Conservation (phyloP, 768 basidiomycete genomes). For the Podaxis mareebaensis region DNA sequence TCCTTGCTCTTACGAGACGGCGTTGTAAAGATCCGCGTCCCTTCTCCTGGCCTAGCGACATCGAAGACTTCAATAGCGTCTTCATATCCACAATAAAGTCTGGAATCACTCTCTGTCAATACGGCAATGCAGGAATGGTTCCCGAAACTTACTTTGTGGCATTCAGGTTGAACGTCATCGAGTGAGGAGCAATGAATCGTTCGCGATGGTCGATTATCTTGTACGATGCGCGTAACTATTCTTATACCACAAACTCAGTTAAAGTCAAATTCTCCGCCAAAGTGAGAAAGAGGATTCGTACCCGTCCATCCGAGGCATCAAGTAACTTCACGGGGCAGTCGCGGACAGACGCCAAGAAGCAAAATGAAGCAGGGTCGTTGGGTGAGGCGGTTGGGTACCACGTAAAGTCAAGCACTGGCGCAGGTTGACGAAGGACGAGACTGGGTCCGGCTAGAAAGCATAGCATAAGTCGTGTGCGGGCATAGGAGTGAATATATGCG, state of each 20-base stretch:
- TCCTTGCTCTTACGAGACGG: slow-evolving; percentile 77
- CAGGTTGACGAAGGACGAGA: slow-evolving; percentile 50
- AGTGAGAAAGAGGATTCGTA: slow-evolving; percentile 31
- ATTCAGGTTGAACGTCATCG: slow-evolving; percentile 72
- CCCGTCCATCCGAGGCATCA: slow-evolving; percentile 77
- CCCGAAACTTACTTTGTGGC: slow-evolving; percentile 58
- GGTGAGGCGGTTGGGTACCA: slow-evolving; percentile 85
- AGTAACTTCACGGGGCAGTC: slow-evolving; percentile 86
- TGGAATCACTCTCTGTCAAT: slow-evolving; percentile 26
- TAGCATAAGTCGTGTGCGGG: not conserved
- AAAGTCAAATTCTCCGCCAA: not conserved
- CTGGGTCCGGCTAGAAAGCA: slow-evolving; percentile 17
- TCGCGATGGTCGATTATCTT: slow-evolving; percentile 93
- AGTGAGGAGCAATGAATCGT: slow-evolving; percentile 84
- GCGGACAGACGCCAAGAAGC: slow-evolving; percentile 81
- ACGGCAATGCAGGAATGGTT: not conserved
- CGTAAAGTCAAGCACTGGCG: slow-evolving; percentile 72
- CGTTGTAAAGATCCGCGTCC: slow-evolving; percentile 67
- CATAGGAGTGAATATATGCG: not conserved
- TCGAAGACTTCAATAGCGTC: slow-evolving; percentile 88
- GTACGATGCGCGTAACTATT: slow-evolving; percentile 90
- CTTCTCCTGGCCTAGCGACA: slow-evolving; percentile 69
- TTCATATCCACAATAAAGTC: slow-evolving; percentile 87
- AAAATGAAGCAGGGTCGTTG: slow-evolving; percentile 63
- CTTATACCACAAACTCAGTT: not conserved